phyloP scores from a whole-genome alignment of 2,329 filamentous ascomycete genomes.

The Xylariaceae sp. region DNA sequence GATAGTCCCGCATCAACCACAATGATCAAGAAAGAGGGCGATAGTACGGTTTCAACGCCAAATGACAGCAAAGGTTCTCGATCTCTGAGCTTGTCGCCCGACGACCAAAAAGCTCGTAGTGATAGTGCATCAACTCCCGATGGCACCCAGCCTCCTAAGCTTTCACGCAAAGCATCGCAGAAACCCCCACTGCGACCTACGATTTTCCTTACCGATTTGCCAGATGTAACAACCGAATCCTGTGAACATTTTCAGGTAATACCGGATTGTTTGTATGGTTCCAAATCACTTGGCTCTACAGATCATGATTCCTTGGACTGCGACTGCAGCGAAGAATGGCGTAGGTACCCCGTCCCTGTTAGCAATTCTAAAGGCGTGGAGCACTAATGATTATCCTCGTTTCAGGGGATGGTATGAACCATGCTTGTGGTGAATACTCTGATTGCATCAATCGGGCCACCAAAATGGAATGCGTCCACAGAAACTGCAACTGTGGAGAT shows the following conservation, averaged over 20 bases:
- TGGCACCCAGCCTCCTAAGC: conserved; percentile 68
- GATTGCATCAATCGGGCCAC: conserved; percentile 98
- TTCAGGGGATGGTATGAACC: conserved; percentile 69
- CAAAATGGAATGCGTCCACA: conserved; percentile 90
- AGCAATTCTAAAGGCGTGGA: conserved; percentile 24
- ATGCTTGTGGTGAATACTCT: conserved; percentile 92
- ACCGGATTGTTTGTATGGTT: conserved; percentile 85
- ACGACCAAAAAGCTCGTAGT: conserved; percentile 54
- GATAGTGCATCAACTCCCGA: conserved; percentile 57
- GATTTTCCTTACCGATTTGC: conserved; percentile 74
- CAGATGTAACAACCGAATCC: conserved; percentile 80
- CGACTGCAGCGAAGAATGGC: conserved; percentile 93
- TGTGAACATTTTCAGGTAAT: conserved; percentile 81
- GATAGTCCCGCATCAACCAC: conserved; percentile 47
- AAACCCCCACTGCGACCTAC: conserved; percentile 70
- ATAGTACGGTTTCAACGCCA: conserved; percentile 49
- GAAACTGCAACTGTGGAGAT: conserved; percentile 84
- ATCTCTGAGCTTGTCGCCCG: conserved; percentile 53
- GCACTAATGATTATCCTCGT: conserved; percentile 31
- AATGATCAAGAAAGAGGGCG: conserved; percentile 49
- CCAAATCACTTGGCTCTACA: conserved; percentile 88
- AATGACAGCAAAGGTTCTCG: conserved; percentile 49
- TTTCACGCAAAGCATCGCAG: conserved; percentile 75
- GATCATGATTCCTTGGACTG: conserved; percentile 92
- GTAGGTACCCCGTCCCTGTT: conserved; percentile 63